These are phyloP conservation scores for Diutina sp. DNA, from an alignment of 1,139 yeast genomes.

Conservation along the genomic window DNA sequence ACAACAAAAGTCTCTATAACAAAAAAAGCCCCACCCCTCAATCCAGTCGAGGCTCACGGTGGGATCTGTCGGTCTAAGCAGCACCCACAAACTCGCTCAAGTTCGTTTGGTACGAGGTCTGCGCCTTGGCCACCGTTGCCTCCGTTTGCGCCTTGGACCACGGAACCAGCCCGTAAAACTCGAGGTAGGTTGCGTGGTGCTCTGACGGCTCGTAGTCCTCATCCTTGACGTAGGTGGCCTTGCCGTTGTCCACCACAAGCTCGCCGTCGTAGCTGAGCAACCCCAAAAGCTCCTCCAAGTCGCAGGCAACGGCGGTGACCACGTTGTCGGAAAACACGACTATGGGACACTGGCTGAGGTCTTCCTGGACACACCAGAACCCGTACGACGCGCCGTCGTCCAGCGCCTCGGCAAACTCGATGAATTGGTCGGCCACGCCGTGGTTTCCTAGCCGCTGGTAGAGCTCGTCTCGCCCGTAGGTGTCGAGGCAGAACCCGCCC, in stretches of 20 bases:
- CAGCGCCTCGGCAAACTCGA: background rate
- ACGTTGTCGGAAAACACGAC: background rate
- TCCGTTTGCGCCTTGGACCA: background rate
- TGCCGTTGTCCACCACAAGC: background rate
- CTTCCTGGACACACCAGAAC: background rate
- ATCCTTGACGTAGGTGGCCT: background rate
- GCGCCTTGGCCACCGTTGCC: background rate
- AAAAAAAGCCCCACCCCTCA: background rate
- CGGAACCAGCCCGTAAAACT: background rate
- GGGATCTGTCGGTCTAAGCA: background rate
- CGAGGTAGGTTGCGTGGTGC: background rate
- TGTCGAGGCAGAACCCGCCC: background rate
- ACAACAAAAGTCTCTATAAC: too few species aligned
- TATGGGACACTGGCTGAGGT: background rate
- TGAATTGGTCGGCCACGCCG: background rate
- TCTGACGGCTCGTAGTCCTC: background rate
- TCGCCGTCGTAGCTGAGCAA: background rate
- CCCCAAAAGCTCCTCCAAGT: background rate
- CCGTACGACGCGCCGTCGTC: background rate
- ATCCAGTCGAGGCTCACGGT: background rate
- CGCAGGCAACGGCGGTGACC: background rate
- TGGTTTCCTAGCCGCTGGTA: background rate
- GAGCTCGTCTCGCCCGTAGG: background rate
- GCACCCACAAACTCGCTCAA: background rate
- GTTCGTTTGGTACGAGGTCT: background rate